Evolutionary conservation across 257 asterid species (phyloP).

Genomic region (Salvia splendens): DNA sequence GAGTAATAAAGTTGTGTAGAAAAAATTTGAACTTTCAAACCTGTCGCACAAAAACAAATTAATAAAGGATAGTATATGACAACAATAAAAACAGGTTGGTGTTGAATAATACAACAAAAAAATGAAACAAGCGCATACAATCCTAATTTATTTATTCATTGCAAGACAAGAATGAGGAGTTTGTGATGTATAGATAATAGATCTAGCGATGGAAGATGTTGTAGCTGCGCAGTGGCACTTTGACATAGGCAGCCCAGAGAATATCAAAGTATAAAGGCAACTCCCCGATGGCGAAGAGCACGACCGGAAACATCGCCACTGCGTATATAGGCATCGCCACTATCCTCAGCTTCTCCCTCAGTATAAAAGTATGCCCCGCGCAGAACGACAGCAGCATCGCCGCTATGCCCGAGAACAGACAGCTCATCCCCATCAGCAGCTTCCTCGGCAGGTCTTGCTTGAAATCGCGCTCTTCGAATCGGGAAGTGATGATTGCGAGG

Average conservation of each 20-base stretch:
- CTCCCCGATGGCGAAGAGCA: constrained; percentile 47
- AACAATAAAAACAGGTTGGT: too few species aligned
- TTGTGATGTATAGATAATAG: too few species aligned
- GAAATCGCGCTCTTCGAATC: constrained; percentile 53
- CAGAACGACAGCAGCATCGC: constrained; percentile 58
- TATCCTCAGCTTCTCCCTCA: constrained; percentile 33
- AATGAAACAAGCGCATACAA: too few species aligned
- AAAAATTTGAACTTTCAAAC: too few species aligned
- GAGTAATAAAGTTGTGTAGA: too few species aligned
- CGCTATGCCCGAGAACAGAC: constrained; percentile 54
- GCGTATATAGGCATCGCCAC: constrained; percentile 52
- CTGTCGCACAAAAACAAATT: too few species aligned
- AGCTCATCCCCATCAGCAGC: constrained; percentile 51
- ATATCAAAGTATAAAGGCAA: constrained; percentile 63
- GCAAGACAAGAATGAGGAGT: too few species aligned
- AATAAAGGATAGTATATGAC: too few species aligned
- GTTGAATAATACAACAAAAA: too few species aligned
- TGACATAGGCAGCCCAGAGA: constrained; percentile 39
- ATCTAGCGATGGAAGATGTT: too few species aligned
- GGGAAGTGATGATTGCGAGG: constrained; percentile 60
- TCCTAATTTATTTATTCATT: too few species aligned
- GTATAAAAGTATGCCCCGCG: constrained; percentile 59
- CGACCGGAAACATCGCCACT: constrained; percentile 45
- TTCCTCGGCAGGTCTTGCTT: constrained; percentile 45
- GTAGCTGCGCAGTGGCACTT: too few species aligned